phyloP scores from a whole-genome alignment of 2,329 filamentous ascomycete species.

The Emydomyces testavorans region DNA sequence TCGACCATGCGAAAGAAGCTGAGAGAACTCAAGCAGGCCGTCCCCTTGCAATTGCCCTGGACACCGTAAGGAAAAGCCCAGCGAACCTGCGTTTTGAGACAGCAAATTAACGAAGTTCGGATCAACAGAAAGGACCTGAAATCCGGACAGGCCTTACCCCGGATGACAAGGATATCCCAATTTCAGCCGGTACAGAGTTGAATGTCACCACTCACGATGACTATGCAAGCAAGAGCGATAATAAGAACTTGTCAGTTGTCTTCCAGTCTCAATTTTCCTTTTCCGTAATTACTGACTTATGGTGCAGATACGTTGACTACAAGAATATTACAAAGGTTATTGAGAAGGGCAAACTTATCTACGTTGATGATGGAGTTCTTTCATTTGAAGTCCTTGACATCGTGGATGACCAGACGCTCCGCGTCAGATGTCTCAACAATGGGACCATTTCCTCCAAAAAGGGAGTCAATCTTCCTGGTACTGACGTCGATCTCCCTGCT shows the following conservation, averaged over 20 bases:
- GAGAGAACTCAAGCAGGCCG: constrained; percentile 67
- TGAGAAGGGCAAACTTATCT: constrained; percentile 78
- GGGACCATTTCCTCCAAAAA: constrained; percentile 98
- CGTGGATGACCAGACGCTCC: constrained; percentile 77
- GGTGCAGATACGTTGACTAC: constrained; percentile 81
- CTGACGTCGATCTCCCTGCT: constrained; percentile 92
- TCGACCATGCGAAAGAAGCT: constrained; percentile 84
- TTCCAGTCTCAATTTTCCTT: not conserved
- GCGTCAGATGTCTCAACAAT: constrained; percentile 84
- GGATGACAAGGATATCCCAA: constrained; percentile 63
- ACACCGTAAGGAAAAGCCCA: constrained; percentile 57
- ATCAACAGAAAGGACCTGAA: constrained; percentile 59
- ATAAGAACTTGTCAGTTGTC: constrained; percentile 74
- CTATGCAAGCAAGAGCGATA: constrained; percentile 72
- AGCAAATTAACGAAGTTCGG: constrained; percentile 24
- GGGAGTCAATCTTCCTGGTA: constrained; percentile 98
- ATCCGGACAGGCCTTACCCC: constrained; percentile 71
- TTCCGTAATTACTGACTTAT: not conserved
- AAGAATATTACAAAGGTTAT: constrained; percentile 99
- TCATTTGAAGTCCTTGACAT: constrained; percentile 88
- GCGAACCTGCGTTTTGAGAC: not conserved
- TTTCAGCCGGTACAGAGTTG: constrained; percentile 69
- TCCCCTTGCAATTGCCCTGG: constrained; percentile 87
- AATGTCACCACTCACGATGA: constrained; percentile 96
- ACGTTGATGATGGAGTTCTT: constrained; percentile 95